Percentiles rank a stretch among this genome's conserved stretches.
Evolutionary conservation across 768 basidiomycete genomes (phyloP).

Genomic region (Russula foetens): DNA sequence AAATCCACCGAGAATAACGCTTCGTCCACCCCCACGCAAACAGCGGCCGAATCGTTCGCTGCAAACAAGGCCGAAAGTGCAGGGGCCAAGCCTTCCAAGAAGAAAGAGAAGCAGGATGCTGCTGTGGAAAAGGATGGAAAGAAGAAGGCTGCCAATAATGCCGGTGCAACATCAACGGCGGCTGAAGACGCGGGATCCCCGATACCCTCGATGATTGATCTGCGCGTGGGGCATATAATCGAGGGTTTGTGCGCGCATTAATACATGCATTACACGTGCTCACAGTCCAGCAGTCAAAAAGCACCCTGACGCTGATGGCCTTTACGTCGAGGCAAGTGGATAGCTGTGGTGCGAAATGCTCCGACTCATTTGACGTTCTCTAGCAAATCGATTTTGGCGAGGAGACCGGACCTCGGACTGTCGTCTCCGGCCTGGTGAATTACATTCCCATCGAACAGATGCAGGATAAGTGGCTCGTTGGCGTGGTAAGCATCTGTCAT

Average conservation of each 20-base stretch:
- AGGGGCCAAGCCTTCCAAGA: conserved; percentile 28
- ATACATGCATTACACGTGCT: not conserved
- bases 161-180: conserved; percentile 24
- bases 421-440: conserved; percentile 94
- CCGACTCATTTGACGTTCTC: not conserved
- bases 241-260: conserved; percentile 52
- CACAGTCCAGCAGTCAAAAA: conserved; percentile 54
- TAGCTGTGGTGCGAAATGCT: not conserved
- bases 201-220: conserved; percentile 92
- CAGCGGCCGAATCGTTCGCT: conserved; percentile 31
- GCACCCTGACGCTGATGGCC: conserved; percentile 94
- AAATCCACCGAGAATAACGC: conserved; percentile 28
- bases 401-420: conserved; percentile 88
- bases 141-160: conserved; percentile 29
- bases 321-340: conserved; percentile 83
- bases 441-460: conserved; percentile 95
- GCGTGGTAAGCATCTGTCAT: conserved; percentile 48
- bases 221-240: conserved; percentile 88
- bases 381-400: conserved; percentile 96
- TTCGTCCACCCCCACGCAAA: conserved; percentile 19
- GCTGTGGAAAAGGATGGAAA: conserved; percentile 32
- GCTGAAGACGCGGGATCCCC: conserved; percentile 73
- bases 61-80: conserved; percentile 49
- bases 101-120: conserved; percentile 39
- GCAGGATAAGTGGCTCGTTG: conserved; percentile 73